Evolutionary conservation across 2,329 filamentous ascomycete genomes (phyloP), one percentile per base, ranked within the genome.

Genomic region (Aspergillus sp.): DNA sequence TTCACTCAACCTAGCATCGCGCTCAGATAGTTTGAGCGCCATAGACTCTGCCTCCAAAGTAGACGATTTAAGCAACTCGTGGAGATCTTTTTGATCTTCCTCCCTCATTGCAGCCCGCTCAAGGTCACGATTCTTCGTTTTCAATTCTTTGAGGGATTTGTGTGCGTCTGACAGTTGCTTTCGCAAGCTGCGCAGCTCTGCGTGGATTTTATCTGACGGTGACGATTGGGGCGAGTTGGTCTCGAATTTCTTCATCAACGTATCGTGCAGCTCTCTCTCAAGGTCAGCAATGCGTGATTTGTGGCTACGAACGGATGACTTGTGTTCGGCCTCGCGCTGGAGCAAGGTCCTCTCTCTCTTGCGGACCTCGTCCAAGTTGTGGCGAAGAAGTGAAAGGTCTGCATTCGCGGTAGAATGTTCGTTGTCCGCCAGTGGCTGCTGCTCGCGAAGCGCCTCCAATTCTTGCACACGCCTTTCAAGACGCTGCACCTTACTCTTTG

Each of bases 21-120:
- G 82, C 57, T 86, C 81, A 5, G 77, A 74, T 27, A 93, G 75
- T 57, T 87, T 82, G 45, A 87, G 75, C 53, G 88, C 83, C n/a
- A 93, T 73, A 30, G 82, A 78, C 61, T 88, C 81, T 34, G 74
- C 67, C 54, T 77, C 74, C 2, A 71, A 63, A 5, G 70, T 65
- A 6, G 70, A 69, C 10, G 71, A 69, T 52, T 74, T 70, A 12
- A 75, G 62, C 2, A 76, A 50, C 37, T 73, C 68, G 40, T 72
- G 70, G 29, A 72, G 62, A 34, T 70, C 68, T 39, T 60, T 65
- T 38, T 70, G 64, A 40, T 72, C 67, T 40, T 70, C 66, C 28
- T 69, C 65, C 37, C 60, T 59, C 50, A 67, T 63, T 3, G 73
- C 68, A 7, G 82, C 76, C 38, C 71, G 73, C 48, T 77, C 74